A percentile compares a stretch with the other conserved stretches of the same genome.
These are phyloP conservation scores for Aspergillus udagawae DNA, from an alignment of 2,329 filamentous ascomycete genomes.

Conservation along the genomic window DNA sequence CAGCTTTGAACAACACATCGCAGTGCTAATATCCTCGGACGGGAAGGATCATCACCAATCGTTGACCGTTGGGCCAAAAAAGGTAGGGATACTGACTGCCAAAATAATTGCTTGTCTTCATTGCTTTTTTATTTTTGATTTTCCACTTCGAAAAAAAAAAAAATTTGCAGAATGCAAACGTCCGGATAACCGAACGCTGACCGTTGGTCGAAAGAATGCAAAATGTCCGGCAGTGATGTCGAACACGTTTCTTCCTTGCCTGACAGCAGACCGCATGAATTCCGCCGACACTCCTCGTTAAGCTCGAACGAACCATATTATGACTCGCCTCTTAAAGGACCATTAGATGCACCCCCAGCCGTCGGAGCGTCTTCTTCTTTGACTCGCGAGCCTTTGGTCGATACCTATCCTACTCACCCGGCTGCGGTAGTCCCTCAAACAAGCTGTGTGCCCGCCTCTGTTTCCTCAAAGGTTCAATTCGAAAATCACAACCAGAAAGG, in stretches of 20 bases:
- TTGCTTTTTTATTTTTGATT: background rate
- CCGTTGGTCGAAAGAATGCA: slow-evolving; percentile 33
- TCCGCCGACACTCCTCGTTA: slow-evolving; percentile 30
- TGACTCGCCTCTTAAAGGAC: slow-evolving; percentile 15
- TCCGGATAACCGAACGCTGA: slow-evolving; percentile 16
- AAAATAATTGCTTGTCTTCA: background rate
- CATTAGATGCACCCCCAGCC: slow-evolving; percentile 27
- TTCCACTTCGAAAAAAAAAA: background rate
- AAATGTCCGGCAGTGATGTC: slow-evolving; percentile 42
- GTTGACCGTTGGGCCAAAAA: slow-evolving; percentile 13
- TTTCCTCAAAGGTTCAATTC: slow-evolving; percentile 9
- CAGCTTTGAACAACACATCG: slow-evolving; percentile 38
- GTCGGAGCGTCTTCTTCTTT: slow-evolving; percentile 16
- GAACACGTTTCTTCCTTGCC: slow-evolving; percentile 37
- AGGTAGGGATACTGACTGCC: background rate
- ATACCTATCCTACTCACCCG: slow-evolving; percentile 5
- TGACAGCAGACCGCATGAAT: slow-evolving; percentile 26
- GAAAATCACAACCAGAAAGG: slow-evolving; percentile 17
- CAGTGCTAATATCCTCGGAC: slow-evolving; percentile 25
- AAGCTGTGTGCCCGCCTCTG: slow-evolving; percentile 3
- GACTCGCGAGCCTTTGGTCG: slow-evolving; percentile 12
- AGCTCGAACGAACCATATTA: slow-evolving; percentile 21
- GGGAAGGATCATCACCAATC: slow-evolving; percentile 28
- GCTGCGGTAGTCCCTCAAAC: background rate
- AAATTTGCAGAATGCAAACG: slow-evolving; percentile 1